Percentiles rank a stretch among this genome's conserved stretches.
phyloP scores from a whole-genome alignment of 208 protist species.

The Phytomonas sp. region DNA sequence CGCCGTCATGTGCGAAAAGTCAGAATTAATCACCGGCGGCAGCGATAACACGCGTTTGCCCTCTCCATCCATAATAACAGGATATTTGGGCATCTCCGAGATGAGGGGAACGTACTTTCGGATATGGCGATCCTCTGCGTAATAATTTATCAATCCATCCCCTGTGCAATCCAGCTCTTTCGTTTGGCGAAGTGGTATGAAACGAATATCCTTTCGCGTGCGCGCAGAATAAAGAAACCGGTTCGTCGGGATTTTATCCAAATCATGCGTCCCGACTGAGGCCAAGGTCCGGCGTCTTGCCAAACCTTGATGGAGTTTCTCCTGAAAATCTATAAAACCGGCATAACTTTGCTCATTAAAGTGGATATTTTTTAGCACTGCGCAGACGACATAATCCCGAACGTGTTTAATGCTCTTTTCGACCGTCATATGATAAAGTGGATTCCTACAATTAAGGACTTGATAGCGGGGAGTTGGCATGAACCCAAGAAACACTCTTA shows the following conservation, averaged over 20 bases:
- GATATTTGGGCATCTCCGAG: constrained; percentile 60
- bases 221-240: constrained; percentile 81
- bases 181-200: constrained; percentile 90
- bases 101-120: constrained; percentile 81
- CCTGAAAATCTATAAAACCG: constrained; percentile 98
- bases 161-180: constrained; percentile 68
- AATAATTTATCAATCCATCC: constrained; percentile 80
- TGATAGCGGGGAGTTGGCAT: constrained; percentile 60
- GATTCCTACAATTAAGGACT: constrained; percentile 42
- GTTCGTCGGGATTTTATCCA: constrained; percentile 90
- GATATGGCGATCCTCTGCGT: constrained; percentile 85
- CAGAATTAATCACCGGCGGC: constrained; percentile 99
- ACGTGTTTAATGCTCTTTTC: constrained; percentile 74
- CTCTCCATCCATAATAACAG: constrained; percentile 66
- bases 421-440: constrained; percentile 82
- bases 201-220: constrained; percentile 88
- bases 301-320: constrained; percentile 98
- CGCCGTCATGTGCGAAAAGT: constrained; percentile 95
- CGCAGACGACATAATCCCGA: constrained; percentile 96
- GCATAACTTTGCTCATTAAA: constrained; percentile 94
- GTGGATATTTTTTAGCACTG: constrained; percentile 93
- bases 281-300: constrained; percentile 95
- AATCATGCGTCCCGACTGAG: constrained; percentile 99
- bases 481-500: constrained; percentile 86
- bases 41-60: constrained; percentile 91